phyloP scores from a whole-genome alignment of 2,329 filamentous ascomycete genomes.

The Dothiorella sarmentorum region DNA sequence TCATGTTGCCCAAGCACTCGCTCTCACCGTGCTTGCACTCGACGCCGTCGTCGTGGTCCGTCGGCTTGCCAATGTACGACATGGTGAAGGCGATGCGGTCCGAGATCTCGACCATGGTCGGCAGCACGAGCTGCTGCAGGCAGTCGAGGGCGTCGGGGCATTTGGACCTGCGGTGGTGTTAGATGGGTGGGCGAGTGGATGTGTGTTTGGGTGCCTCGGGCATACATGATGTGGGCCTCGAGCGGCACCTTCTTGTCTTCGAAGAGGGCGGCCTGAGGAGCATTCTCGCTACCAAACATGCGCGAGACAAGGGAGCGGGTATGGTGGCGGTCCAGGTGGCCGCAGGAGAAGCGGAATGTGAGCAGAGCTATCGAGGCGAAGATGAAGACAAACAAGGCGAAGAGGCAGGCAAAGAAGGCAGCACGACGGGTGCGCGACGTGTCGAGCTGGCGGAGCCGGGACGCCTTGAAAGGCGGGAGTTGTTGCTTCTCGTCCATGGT shows the following conservation, averaged over 20 bases:
- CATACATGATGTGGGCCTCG: conserved; percentile 85
- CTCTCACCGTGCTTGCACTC: conserved; percentile 83
- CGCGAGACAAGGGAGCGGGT: background rate
- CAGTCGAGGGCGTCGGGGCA: conserved; percentile 89
- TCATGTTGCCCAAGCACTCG: conserved; percentile 91
- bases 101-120: conserved; percentile 76
- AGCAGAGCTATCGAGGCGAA: background rate
- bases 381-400: conserved; percentile 31
- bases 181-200: no score
- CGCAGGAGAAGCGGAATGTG: no score
- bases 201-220: no score
- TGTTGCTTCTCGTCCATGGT: conserved; percentile 15
- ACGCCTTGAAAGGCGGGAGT: background rate
- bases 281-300: no score
- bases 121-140: conserved; percentile 74
- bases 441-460: background rate
- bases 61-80: conserved; percentile 82
- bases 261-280: background rate
- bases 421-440: conserved; percentile 20
- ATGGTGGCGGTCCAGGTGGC: no score
- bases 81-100: conserved; percentile 88
- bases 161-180: conserved; percentile 64
- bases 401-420: conserved; percentile 24
- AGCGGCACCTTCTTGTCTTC: conserved; percentile 59
- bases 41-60: conserved; percentile 74